phyloP scores from a whole-genome alignment of 2,329 filamentous ascomycete species.

The Colletotrichum sp. region DNA sequence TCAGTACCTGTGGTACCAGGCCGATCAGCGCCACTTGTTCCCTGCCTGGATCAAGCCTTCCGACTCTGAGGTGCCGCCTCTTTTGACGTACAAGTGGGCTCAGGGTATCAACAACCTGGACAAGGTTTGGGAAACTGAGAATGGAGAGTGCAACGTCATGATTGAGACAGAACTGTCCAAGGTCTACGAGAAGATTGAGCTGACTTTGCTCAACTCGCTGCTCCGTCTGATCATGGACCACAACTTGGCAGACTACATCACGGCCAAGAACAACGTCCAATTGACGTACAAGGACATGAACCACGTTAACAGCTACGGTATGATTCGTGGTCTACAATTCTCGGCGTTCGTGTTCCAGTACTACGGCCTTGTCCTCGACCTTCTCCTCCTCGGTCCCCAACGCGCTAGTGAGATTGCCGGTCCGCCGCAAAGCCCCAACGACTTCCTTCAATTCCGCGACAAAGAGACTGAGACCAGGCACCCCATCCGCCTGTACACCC shows the following conservation, averaged over 20 bases:
- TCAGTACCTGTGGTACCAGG: constrained; percentile 99
- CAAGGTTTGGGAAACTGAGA: constrained; percentile 90
- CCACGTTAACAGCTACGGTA: constrained; percentile 97
- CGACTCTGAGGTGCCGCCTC: constrained; percentile 93
- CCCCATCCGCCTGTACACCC: constrained; percentile 95
- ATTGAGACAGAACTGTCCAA: constrained; percentile 99
- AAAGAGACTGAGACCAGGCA: constrained; percentile 90
- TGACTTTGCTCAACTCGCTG: constrained; percentile 92
- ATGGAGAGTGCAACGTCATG: constrained; percentile 98
- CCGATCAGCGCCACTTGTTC: constrained; percentile 95
- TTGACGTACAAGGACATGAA: constrained; percentile 99
- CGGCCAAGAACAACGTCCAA: constrained; percentile 98
- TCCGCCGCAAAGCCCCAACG: constrained; percentile 90
- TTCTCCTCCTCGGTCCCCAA: constrained; percentile 89
- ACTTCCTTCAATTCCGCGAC: constrained; percentile 97
- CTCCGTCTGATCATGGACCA: constrained; percentile 98
- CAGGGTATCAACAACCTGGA: constrained; percentile 98
- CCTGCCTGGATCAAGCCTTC: constrained; percentile 99
- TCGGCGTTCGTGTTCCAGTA: constrained; percentile 99
- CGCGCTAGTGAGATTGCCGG: constrained; percentile 98
- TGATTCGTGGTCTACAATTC: constrained; percentile 98
- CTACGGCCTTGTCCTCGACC: constrained; percentile 93
- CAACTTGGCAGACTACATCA: constrained; percentile 98
- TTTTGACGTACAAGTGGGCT: constrained; percentile 98
- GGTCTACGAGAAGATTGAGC: constrained; percentile 98